Evolutionary conservation across 2,329 filamentous ascomycete species (phyloP), one percentile per base, ranked within the genome.

Genomic region (Cryphonectria radicalis): DNA sequence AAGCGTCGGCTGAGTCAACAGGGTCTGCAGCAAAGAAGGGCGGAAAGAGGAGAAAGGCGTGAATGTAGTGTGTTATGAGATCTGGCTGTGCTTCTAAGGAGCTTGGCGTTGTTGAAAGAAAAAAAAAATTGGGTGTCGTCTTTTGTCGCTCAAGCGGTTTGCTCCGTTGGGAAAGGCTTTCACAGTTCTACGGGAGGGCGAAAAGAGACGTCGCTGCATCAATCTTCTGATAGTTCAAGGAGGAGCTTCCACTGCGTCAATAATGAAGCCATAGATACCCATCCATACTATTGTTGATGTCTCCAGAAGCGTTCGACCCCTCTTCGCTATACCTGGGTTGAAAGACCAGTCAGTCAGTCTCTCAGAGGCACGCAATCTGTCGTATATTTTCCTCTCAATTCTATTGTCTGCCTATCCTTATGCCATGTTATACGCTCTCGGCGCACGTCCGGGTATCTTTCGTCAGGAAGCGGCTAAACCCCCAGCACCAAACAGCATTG

Each of bases 1-100:
- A 75, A 68, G 72, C 79, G 40, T 79, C 80, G 42, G 78, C 79
- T 4, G 78, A 80, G 1, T 78, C 82, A 46, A 74, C 77, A 1
- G 73, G 72, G n/a, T 74, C 70, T 55, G 77, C 75, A n/a, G 79
- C 78, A 66, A 83, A 82, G 76, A 82, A 82, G 75, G 82, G 79
- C 2, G 81, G 81, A 63, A 86, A 84, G 80, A 80, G 83, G 75
- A 83, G 85, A 73, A 87, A 85, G 79, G 82, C 77, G 7, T 85
- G 77, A 71, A 5, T 32, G 3, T 37, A 32, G 40, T 17, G 7
- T 2, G 63, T 40, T 14, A 22, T 3, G 40, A 35, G 19, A 37
- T 17, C 17, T 64, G 40, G 22, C 22, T 13, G 37, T 60, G 35
- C 19, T 19, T 57, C 11, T 42, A 37, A 37, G 11, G 19, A n/a